A percentile compares a stretch with the other conserved stretches of the same genome.
Evolutionary conservation across 1,284 basidiomycete species (phyloP).

Genomic region (Neotropicomus parvogracilis): DNA sequence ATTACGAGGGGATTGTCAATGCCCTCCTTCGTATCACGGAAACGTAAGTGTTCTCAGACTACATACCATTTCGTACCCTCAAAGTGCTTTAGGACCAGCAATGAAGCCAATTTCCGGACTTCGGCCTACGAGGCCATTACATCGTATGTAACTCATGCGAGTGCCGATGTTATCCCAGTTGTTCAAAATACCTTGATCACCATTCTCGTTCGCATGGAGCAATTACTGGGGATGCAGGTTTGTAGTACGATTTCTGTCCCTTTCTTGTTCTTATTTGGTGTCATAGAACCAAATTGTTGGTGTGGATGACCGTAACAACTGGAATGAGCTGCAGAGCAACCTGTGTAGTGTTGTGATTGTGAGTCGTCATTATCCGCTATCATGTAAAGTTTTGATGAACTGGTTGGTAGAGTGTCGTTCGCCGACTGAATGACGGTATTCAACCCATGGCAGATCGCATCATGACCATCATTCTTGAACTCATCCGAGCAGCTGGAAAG

Average conservation of each 20-base stretch:
- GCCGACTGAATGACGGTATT: slow-evolving; percentile 81
- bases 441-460: slow-evolving; percentile 89
- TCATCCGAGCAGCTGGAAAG: slow-evolving; percentile 86
- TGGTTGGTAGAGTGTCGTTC: slow-evolving; percentile 66
- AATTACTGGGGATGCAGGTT: slow-evolving; percentile 78
- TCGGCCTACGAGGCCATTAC: slow-evolving; percentile 96
- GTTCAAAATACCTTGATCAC: slow-evolving; percentile 83
- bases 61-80: slow-evolving; percentile 1
- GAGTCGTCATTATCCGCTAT: slow-evolving; percentile 26
- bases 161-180: slow-evolving; percentile 76
- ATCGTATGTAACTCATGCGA: slow-evolving; percentile 79
- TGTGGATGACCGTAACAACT: slow-evolving; percentile 95
- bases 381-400: not conserved
- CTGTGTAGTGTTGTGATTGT: slow-evolving; percentile 89
- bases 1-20: slow-evolving; percentile 83
- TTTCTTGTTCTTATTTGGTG: slow-evolving; percentile 3
- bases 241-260: slow-evolving; percentile 4
- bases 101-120: slow-evolving; percentile 91
- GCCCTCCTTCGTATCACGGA: slow-evolving; percentile 84
- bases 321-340: slow-evolving; percentile 97
- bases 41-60: slow-evolving; percentile 48
- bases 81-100: slow-evolving; percentile 56
- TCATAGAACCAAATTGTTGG: slow-evolving; percentile 89
- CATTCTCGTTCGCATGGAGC: slow-evolving; percentile 87
- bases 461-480: slow-evolving; percentile 88